These are phyloP conservation scores for Podospora pseudocomata DNA, from an alignment of 495 filamentous ascomycete genomes.

Conservation along the genomic window DNA sequence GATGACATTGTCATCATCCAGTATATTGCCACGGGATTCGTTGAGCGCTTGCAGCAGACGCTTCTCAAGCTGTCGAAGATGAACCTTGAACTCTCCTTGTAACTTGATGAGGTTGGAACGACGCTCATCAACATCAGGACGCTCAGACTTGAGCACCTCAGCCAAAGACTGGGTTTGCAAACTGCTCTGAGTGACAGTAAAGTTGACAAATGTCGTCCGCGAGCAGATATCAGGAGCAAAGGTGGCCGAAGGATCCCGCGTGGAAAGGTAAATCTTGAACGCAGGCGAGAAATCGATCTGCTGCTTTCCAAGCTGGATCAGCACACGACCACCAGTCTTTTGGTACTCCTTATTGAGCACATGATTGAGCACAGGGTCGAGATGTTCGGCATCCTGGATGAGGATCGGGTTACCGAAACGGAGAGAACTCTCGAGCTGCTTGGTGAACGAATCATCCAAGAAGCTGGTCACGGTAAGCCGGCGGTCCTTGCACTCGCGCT, in stretches of 20 bases:
- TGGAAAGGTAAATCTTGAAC: constrained; percentile 94
- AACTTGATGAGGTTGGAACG: constrained; percentile 96
- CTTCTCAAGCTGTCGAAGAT: constrained; percentile 94
- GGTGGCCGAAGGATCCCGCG: constrained; percentile 88
- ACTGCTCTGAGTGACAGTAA: constrained; percentile 98
- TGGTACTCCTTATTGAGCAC: constrained; percentile 99
- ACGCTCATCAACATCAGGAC: constrained; percentile 95
- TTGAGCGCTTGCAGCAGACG: constrained; percentile 90
- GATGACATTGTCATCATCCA: constrained; percentile 97
- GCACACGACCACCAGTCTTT: constrained; percentile 96
- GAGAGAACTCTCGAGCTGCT: constrained; percentile 92
- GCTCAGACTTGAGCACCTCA: constrained; percentile 92
- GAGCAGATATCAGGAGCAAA: constrained; percentile 99
- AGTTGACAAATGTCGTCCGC: constrained; percentile 98
- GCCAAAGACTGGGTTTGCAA: constrained; percentile 96
- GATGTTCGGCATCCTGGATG: constrained; percentile 95
- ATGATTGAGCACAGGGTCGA: constrained; percentile 96
- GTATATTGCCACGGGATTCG: constrained; percentile 94
- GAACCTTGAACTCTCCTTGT: constrained; percentile 97
- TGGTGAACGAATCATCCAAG: constrained; percentile 95
- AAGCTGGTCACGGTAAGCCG: constrained; percentile 97
- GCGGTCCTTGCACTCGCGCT: constrained; percentile 88
- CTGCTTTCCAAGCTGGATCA: constrained; percentile 97
- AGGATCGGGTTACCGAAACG: constrained; percentile 98
- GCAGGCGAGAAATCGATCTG: constrained; percentile 98